Evolutionary conservation across 164 flowering plant species (phyloP).

Genomic region (Euptelea pleiosperma): DNA sequence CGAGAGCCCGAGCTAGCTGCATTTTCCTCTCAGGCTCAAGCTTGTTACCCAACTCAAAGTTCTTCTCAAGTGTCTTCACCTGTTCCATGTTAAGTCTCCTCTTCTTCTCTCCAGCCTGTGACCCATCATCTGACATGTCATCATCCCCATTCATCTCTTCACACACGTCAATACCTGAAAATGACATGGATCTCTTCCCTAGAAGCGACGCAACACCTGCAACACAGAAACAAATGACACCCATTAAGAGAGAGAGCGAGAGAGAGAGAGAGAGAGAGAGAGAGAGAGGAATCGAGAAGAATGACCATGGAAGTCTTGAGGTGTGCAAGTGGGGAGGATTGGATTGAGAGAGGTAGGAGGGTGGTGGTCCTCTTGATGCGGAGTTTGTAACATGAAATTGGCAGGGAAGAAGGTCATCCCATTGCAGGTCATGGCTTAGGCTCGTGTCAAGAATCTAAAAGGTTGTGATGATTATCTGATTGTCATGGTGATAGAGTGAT

Average conservation of each 20-base stretch:
- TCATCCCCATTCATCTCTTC: slow-evolving; percentile 42
- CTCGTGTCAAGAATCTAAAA: slow-evolving; percentile 14
- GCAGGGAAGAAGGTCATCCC: slow-evolving; percentile 87
- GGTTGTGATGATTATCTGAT: slow-evolving; percentile 16
- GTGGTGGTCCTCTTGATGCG: slow-evolving; percentile 42
- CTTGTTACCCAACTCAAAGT: slow-evolving; percentile 82
- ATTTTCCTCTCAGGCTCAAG: slow-evolving; percentile 89
- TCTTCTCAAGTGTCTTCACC: slow-evolving; percentile 81
- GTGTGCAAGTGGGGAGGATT: slow-evolving; percentile 53
- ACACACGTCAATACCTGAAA: slow-evolving; percentile 50
- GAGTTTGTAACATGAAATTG: slow-evolving; percentile 76
- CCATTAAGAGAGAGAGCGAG: background rate
- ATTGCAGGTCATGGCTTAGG: slow-evolving; percentile 32
- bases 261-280: slow-evolving; percentile 9
- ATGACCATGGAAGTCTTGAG: slow-evolving; percentile 79
- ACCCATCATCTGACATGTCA: slow-evolving; percentile 54
- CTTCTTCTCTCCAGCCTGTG: slow-evolving; percentile 69
- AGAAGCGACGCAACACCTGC: slow-evolving; percentile 54
- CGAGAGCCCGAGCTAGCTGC: slow-evolving; percentile 79
- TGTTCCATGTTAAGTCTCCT: slow-evolving; percentile 78
- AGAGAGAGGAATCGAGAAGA: slow-evolving; percentile 13
- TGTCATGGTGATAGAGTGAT: slow-evolving; percentile 14
- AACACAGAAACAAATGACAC: slow-evolving; percentile 11
- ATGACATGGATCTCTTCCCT: slow-evolving; percentile 75
- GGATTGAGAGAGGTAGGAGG: slow-evolving; percentile 49